Base-by-base conservation (phyloP, 2,329 filamentous ascomycete genomes). In the Beauveria brongniartii region DNA sequence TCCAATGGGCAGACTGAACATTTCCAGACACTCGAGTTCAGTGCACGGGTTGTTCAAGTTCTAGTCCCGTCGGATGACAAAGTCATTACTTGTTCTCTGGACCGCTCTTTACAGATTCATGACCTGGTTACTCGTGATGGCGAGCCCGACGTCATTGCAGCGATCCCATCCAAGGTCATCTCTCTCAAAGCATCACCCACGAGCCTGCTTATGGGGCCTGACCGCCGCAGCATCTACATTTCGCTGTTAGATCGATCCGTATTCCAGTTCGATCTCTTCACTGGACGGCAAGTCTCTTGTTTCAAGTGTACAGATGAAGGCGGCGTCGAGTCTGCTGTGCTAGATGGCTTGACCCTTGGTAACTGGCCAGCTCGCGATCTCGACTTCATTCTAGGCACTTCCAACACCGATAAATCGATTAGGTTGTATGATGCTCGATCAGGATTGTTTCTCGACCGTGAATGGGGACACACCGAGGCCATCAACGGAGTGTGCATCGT, bases 391-490 rank as follows among this genome's bases (percentile, higher is more conserved):
- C 81, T 94, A 20, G 92, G 91, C n/a, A 82, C 94, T 12, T 97
- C 93, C 9, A 92, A 92, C 67, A 96, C 91, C 1, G 94, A 99
- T 73, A 99, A 97, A 71, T 97, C 94, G 0, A 88, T 99, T 61
- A 82, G 94, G 41, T 78, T 99, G 18, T 99, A 99, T 68, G 90
- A 96, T 66, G 80, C 85, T 34, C 86, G 88, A 63, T 86, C 84
- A 47, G 92, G 93, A 9, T 76, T 78, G 1, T 87, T 99, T 61
- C 76, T 97, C 30, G 89, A 92, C 55, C 86, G 91, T 46, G 94
- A 97, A 74, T 97, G 92, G 84, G 94, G 94, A 1, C 94, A 99
- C 67, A 96, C 92, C 0, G 92, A 97, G 70, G 89, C 92, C 9
- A 91, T 99, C 65, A 96, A 90, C 56, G 92, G 92, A 63, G 85